phyloP scores from a whole-genome alignment of 306 rosid genomes.

The Quillaja saponaria region DNA sequence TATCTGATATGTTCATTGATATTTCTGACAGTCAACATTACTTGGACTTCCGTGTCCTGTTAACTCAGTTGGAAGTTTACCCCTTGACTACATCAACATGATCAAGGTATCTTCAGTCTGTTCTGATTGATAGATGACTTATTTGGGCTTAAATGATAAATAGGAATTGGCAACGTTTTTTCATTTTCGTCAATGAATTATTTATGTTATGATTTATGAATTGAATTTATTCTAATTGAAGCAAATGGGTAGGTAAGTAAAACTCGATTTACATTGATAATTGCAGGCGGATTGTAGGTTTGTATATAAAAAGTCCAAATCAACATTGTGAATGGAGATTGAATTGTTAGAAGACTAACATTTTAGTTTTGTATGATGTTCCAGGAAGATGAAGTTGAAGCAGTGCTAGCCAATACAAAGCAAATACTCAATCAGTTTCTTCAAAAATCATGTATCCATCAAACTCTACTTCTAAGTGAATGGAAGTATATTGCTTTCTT shows the following conservation, averaged over 20 bases:
- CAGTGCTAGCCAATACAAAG: conserved; percentile 75
- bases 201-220: conserved; percentile 12
- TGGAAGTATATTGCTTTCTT: conserved; percentile 23
- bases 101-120: conserved; percentile 52
- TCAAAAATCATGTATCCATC: conserved; percentile 80
- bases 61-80: conserved; percentile 88
- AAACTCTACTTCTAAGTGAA: conserved; percentile 17
- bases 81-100: conserved; percentile 66
- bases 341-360: conserved; percentile 18
- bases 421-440: conserved; percentile 79
- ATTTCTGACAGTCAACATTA: conserved; percentile 73
- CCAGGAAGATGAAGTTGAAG: conserved; percentile 83
- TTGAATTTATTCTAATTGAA: conserved; percentile 15
- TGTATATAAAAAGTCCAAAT: background rate
- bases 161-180: conserved; percentile 11
- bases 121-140: conserved; percentile 28
- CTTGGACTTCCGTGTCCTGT: conserved; percentile 85
- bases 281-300: background rate
- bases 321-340: conserved; percentile 2
- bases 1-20: conserved; percentile 37
- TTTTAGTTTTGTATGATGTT: conserved; percentile 28
- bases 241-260: conserved; percentile 19
- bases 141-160: conserved; percentile 11
- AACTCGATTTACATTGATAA: conserved; percentile 13
- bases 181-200: conserved; percentile 14